Evolutionary conservation across 805 yeast genomes (phyloP).

Genomic region (Candida taoyuanica): DNA sequence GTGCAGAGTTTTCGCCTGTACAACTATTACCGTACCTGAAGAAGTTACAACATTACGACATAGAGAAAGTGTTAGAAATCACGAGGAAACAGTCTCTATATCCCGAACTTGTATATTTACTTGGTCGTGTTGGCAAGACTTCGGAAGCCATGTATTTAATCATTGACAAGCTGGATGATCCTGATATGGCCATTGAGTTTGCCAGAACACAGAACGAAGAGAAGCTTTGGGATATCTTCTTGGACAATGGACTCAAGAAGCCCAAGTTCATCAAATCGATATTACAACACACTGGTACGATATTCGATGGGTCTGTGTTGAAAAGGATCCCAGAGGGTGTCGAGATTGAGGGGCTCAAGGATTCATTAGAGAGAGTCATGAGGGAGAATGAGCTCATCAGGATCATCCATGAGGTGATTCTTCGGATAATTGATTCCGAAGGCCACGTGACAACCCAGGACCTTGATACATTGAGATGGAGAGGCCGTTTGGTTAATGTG

Average conservation of each 20-base stretch:
- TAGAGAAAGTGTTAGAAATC: slow-evolving; percentile 62
- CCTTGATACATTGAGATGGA: slow-evolving; percentile 28
- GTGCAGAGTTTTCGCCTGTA: slow-evolving; percentile 54
- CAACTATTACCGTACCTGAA: slow-evolving; percentile 59
- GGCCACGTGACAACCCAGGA: slow-evolving; percentile 34
- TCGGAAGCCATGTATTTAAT: slow-evolving; percentile 72
- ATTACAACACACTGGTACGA: slow-evolving; percentile 62
- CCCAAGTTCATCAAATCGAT: slow-evolving; percentile 76
- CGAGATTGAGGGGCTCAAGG: slow-evolving; percentile 60
- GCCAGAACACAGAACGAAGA: slow-evolving; percentile 45
- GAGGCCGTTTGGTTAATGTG: slow-evolving; percentile 25
- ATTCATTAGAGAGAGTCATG: slow-evolving; percentile 56
- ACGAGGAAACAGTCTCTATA: slow-evolving; percentile 51
- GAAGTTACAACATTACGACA: slow-evolving; percentile 55
- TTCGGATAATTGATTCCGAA: slow-evolving; percentile 50
- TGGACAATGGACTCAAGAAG: slow-evolving; percentile 63
- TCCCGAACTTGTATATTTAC: slow-evolving; percentile 74
- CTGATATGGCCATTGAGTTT: slow-evolving; percentile 75
- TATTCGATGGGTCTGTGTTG: slow-evolving; percentile 64
- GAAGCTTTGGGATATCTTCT: slow-evolving; percentile 70
- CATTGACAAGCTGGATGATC: slow-evolving; percentile 72
- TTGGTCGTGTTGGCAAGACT: slow-evolving; percentile 80
- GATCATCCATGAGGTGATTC: slow-evolving; percentile 50
- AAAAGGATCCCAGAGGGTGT: slow-evolving; percentile 57
- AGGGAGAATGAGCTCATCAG: slow-evolving; percentile 55